Base-by-base conservation (phyloP, 208 protist genomes). In the Trypanosoma conorhini region DNA sequence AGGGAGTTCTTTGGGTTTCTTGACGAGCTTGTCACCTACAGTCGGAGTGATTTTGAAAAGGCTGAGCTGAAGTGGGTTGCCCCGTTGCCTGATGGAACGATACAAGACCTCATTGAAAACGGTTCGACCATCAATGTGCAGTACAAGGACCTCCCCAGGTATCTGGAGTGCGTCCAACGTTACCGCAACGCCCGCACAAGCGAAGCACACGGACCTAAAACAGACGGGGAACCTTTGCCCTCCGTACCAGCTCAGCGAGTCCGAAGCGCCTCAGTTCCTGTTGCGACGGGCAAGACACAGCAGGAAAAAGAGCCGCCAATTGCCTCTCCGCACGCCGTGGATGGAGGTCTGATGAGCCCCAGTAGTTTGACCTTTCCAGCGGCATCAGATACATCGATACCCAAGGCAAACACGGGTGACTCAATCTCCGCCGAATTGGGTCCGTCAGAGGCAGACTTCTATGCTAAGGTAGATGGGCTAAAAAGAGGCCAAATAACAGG, bases 101-200 rank as follows among this genome's bases (percentile, higher is more conserved):
- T 94, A 13, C 79, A 84, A 56, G 88, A 94, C 33, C 71, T 94
- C 21, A 75, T 94, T 65, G 81, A 87, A 3, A 83, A 85, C 52
- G 88, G 88, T 42, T 68, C 78, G 24, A 33, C 28, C 15, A 77
- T 76, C 22, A 76, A 64, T 8, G 85, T 94, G 15, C 38, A 62
- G 5, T 86, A 83, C 72, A 79, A 89, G 10, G 77, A 89, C 48
- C 79, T 88, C 15, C 80, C 85, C 1, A 75, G 75, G 48, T 94
- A 90, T 65, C 60, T 86, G 21, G 70, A 76, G 5, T 60, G 67
- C 5, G 57, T 88, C 7, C 62, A 80, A 64, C 85, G 61, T 26
- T 79, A 86, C 62, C 79, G 83, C n/a, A 77, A 80, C 48, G 66
- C 68, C 30, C 70, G 76, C 22, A 21, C 31, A 73, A 59, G 59